Evolutionary conservation across 2,329 filamentous ascomycete species (phyloP), one percentile per base, ranked within the genome.

Genomic region (Cryphonectria carpinicola): DNA sequence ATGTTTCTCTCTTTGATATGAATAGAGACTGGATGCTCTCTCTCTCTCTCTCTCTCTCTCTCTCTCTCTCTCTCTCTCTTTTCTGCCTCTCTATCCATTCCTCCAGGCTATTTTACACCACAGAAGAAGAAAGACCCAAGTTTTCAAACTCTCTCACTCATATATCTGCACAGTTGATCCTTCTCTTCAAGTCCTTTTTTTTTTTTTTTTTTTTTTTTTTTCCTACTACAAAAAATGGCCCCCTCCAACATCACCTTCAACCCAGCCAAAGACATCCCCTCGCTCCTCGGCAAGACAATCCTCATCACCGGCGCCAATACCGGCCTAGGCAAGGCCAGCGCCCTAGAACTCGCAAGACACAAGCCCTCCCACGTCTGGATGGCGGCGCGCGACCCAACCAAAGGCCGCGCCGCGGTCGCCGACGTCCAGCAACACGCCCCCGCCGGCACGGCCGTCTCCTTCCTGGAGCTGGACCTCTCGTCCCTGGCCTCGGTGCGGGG

Each of bases 301-400:
- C 74, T 82, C 4, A 76, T 82, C 58, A 82, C 80, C 13, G 81
- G 81, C 32, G 79, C 77, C 68, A 83, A 81, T 65, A 74, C 77
- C 39, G 82, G 81, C 0, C 75, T 84, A 1, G 82, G 82, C n/a
- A 80, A 78, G 70, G 79, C 82, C 73, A 78, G 78, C 17, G 76
- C 81, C 56, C 74, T 80, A 13, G 78, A 81, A 41, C 77, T 83
- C 19, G 77, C 81, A 28, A 79, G 79, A 67, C 82, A 83, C 73
- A 64, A 46, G 35, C 73, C 73, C 41, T 66, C 69, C 7, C 70
- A 71, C 28, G 35, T 74, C 35, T 72, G 67, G 64, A 60, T 73
- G 65, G 56, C 68, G 76, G 77, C 43, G 79, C 82, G 25, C 28
- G 81, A 78, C 22, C 81, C 81, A 32, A 77, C 74, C 37, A 72